Base-by-base conservation (phyloP, 31 red algal genomes). In the Bonnemaisonia californica region DNA sequence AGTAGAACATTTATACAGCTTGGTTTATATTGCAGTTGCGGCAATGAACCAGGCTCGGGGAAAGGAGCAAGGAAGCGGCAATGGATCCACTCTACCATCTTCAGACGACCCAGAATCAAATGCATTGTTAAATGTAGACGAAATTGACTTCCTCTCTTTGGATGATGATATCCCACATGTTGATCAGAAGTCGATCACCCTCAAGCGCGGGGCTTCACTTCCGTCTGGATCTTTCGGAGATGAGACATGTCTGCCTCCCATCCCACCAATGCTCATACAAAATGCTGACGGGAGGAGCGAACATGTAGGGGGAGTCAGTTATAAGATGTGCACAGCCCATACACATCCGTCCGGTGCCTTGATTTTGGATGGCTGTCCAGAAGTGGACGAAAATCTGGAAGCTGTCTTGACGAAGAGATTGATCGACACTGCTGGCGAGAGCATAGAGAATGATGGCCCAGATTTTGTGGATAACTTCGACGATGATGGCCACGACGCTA, bases 1-100 rank as follows among this genome's bases (percentile, higher is more conserved):
- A 62, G 93, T 96, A 2, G 88, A 96, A 42, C 87, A 96, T 60
- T 57, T 92, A 48, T 92, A 92, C 75, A 47, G 57, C 41, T 54
- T 92, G 0, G 88, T 96, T 1, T 96, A 80, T 55, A 66, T 60
- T 2, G 79, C 88, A 35, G 83, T 91, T 32, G 66, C 85, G 18
- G 45, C 88, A 41, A 61, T 95, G 19, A 67, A 67, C 37, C 78
- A 82, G 37, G 26, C 41, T 26, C 59, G 69, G 32, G 30, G 51
- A 38, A 61, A 45, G 21, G 32, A 36, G 16, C 3, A 57, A 27
- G 26, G 22, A 11, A 81, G 37, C 3, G n/a, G 24, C 72, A 29
- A 8, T 19, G 66, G 48, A 30, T 4, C 28, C 28, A 32, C 3
- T 0, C 28, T 22, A 21, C 22, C 32, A 3, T 48, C 45, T 59